phyloP scores from a whole-genome alignment of 148 eudicot genomes.

The Nepenthes mirabilis region DNA sequence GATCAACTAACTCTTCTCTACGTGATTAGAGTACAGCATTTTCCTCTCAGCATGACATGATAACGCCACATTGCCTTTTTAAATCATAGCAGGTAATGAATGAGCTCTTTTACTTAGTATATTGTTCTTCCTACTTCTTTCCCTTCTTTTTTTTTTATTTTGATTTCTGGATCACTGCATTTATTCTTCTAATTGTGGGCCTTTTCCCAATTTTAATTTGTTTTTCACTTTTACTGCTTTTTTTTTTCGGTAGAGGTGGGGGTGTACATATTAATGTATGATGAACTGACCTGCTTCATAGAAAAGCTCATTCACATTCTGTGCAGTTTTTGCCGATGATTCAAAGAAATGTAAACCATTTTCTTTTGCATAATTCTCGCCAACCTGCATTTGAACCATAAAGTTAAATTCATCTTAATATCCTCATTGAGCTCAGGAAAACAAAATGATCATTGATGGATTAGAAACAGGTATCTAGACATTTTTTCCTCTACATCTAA shows the following conservation, averaged over 20 bases:
- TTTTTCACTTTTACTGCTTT: too few species aligned
- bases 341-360: constrained; percentile 50
- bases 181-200: too few species aligned
- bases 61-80: too few species aligned
- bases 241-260: neutral
- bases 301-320: constrained; percentile 62
- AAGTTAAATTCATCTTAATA: neutral
- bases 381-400: constrained; percentile 26
- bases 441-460: neutral
- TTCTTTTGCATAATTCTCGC: constrained; percentile 53
- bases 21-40: too few species aligned
- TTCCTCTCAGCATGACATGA: too few species aligned
- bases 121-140: too few species aligned
- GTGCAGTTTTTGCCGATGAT: constrained; percentile 65
- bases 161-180: neutral
- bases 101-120: too few species aligned
- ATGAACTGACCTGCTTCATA: constrained; percentile 36
- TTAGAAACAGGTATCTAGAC: neutral
- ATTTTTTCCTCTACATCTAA: too few species aligned
- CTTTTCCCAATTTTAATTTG: too few species aligned
- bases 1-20: too few species aligned
- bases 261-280: neutral
- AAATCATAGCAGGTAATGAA: too few species aligned
- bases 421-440: neutral
- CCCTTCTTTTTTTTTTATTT: neutral